Evolutionary conservation across 2,329 filamentous ascomycete species (phyloP), one percentile per base, ranked within the genome.

Genomic region (Tricladium varicosporioides): DNA sequence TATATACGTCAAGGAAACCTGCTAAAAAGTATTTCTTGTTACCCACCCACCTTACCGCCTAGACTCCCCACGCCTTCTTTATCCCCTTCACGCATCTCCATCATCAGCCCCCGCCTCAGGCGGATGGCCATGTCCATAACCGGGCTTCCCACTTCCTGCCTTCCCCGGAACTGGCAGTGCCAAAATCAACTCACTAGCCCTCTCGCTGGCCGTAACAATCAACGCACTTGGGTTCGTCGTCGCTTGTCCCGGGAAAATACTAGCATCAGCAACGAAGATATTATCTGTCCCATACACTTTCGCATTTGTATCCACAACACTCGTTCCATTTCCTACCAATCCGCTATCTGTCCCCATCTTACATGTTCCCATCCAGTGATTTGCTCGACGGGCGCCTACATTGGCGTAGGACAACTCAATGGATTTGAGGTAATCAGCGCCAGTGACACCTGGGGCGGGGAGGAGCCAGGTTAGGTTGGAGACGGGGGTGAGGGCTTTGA

Each of bases 211-310:
- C 36, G 84, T 76, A 70, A 88, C 84, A 63, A 88, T 82, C 42
- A 83, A 80, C 1, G 84, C 80, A 49, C 83, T 81, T 1, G 87
- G 87, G 72, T 91, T 91, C 15, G 85, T 83, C 0, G 84, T 85
- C 2, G 84, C 78, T 63, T 88, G 81, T 60, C 87, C 86, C 0
- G 87, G 86, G 73, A 88, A 87, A 65, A 89, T 85, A 59, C 80
- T 82, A 0, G 82, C 86, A 65, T 89, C 86, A 2, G 89, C 83
- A 13, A 88, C 81, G 65, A 85, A 87, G 47, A 88, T 74, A 71
- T 88, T 88, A 64, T 87, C 83, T 0, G 82, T 87, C 32, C 84
- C 84, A 65, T 82, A 87, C 3, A 87, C 83, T 71, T 80, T 81
- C 53, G 82, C 80, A 71, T 87, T 74, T 14, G 76, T 67, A 62